Evolutionary conservation across 768 basidiomycete genomes (phyloP).

Genomic region (Termitomyces sp.): DNA sequence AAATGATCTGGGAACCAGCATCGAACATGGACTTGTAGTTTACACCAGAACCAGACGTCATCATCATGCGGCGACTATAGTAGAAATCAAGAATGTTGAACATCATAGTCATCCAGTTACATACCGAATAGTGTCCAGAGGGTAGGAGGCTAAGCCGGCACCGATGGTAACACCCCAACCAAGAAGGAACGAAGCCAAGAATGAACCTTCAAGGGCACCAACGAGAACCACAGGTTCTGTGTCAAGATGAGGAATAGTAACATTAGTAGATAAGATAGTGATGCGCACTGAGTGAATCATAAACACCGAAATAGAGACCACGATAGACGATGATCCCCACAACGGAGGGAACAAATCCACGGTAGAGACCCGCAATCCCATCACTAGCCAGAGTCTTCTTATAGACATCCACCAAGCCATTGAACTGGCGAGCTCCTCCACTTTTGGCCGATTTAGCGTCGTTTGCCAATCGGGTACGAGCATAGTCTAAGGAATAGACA

Average conservation of each 20-base stretch:
- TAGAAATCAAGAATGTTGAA: conserved; percentile 15
- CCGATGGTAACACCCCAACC: conserved; percentile 99
- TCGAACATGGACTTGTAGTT: conserved; percentile 99
- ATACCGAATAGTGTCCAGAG: conserved; percentile 86
- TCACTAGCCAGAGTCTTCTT: conserved; percentile 95
- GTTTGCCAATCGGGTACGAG: conserved; percentile 98
- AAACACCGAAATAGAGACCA: conserved; percentile 99
- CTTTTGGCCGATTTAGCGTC: conserved; percentile 95
- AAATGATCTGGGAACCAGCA: conserved; percentile 85
- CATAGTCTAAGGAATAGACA: conserved; percentile 99
- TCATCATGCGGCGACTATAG: conserved; percentile 99
- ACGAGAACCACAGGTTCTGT: conserved; percentile 95
- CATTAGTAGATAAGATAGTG: not conserved
- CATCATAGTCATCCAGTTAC: conserved; percentile 8
- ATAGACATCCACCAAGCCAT: conserved; percentile 96
- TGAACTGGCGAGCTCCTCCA: conserved; percentile 94
- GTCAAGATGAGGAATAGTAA: conserved; percentile 18
- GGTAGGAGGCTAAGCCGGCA: conserved; percentile 98
- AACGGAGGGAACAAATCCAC: conserved; percentile 98
- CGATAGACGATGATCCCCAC: conserved; percentile 99
- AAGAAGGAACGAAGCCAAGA: conserved; percentile 94
- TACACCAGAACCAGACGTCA: conserved; percentile 92
- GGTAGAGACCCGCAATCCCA: conserved; percentile 98
- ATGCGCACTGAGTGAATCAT: conserved; percentile 83
- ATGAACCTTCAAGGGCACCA: conserved; percentile 91